These are phyloP conservation scores for Ramaria sp. DNA, from an alignment of 768 basidiomycete species.

Conservation along the genomic window DNA sequence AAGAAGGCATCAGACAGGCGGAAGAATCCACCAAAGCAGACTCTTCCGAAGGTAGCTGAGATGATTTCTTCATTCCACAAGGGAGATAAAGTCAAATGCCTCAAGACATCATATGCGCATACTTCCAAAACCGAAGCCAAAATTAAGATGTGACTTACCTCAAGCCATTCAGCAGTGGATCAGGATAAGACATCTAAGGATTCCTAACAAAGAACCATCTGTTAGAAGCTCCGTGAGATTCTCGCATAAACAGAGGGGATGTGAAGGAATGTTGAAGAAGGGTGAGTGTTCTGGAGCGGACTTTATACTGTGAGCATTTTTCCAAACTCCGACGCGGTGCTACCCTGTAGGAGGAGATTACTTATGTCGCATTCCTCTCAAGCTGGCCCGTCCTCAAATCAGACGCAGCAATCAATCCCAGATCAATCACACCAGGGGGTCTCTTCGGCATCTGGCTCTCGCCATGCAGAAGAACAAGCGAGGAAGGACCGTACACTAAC, in stretches of 20 bases:
- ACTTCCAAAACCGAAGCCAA: background rate
- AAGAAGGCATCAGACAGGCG: background rate
- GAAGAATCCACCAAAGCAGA: background rate
- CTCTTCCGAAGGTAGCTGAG: background rate
- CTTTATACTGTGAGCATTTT: background rate
- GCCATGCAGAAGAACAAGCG: constrained; percentile 69
- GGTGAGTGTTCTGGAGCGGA: background rate
- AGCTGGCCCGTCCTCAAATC: constrained; percentile 1
- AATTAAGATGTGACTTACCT: background rate
- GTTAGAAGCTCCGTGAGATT: background rate
- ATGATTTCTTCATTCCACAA: background rate
- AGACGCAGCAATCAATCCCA: background rate
- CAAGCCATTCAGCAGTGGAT: too few relatives aligned
- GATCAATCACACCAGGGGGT: constrained; percentile 30
- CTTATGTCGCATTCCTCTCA: background rate
- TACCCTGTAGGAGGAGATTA: background rate
- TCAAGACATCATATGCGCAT: background rate
- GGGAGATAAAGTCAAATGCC: background rate
- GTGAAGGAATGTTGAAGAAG: background rate
- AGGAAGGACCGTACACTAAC: constrained; percentile 84
- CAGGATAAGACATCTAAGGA: too few relatives aligned
- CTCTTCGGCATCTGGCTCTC: constrained; percentile 12
- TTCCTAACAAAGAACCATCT: background rate
- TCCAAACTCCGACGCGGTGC: background rate
- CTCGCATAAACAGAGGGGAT: background rate